A percentile compares a stretch with the other conserved stretches of the same genome.
Conservation (phyloP, 2,329 filamentous ascomycete species). For the Botrytis aclada region DNA sequence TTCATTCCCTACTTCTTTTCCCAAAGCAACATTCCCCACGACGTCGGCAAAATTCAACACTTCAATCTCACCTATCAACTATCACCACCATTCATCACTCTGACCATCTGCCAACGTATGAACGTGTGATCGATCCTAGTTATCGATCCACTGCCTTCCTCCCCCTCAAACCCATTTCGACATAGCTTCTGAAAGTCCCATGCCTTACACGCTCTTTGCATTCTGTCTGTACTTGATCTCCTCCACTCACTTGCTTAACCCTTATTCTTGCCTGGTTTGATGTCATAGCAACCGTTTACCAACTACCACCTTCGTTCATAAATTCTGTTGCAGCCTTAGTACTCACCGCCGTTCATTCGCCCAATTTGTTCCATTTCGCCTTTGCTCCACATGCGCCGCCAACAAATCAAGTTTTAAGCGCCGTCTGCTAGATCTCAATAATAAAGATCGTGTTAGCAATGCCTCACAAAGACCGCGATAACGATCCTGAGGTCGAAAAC, state of each 20-base stretch:
- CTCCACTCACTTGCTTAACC: conserved; percentile 9
- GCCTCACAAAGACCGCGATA: conserved; percentile 24
- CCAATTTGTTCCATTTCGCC: conserved; percentile 6
- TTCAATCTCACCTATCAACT: not conserved
- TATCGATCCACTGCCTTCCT: conserved; percentile 3
- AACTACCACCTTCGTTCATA: not conserved
- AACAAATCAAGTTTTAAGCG: conserved; percentile 22
- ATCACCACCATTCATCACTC: not conserved
- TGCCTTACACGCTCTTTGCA: not conserved
- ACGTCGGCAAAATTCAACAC: not conserved
- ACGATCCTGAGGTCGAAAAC: conserved; percentile 30
- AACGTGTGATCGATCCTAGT: conserved; percentile 3
- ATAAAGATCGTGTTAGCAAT: conserved; percentile 17
- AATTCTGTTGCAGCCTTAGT: conserved; percentile 14
- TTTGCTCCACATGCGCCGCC: conserved; percentile 20
- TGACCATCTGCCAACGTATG: not conserved
- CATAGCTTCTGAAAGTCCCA: not conserved
- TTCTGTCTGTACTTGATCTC: not conserved
- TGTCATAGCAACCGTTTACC: conserved; percentile 7
- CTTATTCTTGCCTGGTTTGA: conserved; percentile 8
- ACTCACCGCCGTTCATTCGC: conserved; percentile 18
- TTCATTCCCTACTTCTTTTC: not conserved
- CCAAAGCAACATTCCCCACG: not conserved
- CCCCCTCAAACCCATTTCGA: not conserved
- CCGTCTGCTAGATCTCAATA: conserved; percentile 13